These are phyloP conservation scores for Leptoxyphium fumago DNA, from an alignment of 2,329 filamentous ascomycete genomes.

Conservation along the genomic window DNA sequence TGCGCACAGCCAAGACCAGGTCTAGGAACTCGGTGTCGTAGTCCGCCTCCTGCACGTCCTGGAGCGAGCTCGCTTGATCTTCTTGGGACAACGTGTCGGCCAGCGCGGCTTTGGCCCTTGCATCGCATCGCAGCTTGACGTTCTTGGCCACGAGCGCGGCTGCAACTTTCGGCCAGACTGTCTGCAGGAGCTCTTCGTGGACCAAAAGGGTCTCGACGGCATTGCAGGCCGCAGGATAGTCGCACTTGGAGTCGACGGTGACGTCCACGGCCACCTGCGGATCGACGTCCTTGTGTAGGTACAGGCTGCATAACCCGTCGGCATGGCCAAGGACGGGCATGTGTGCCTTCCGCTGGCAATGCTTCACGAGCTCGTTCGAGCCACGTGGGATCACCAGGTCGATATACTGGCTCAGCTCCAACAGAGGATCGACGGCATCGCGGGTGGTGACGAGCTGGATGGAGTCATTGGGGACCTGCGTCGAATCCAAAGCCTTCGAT, in stretches of 20 bases:
- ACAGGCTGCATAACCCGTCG: constrained; percentile 80
- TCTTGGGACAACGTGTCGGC: constrained; percentile 29
- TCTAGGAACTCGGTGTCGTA: constrained; percentile 83
- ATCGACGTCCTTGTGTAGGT: constrained; percentile 68
- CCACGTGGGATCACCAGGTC: constrained; percentile 91
- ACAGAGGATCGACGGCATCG: constrained; percentile 77
- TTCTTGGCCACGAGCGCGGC: constrained; percentile 58
- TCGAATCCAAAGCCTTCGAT: constrained; percentile 56
- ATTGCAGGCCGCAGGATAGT: constrained; percentile 93
- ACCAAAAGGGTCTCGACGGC: constrained; percentile 83
- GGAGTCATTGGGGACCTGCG: constrained; percentile 67
- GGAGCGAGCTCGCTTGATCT: constrained; percentile 31
- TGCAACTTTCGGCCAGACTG: constrained; percentile 58
- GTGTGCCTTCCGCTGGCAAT: constrained; percentile 79
- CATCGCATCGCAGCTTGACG: constrained; percentile 72
- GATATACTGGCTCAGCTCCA: constrained; percentile 72
- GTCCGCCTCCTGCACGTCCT: constrained; percentile 54
- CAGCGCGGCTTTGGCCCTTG: constrained; percentile 50
- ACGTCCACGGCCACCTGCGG: constrained; percentile 56
- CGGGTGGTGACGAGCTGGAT: constrained; percentile 90
- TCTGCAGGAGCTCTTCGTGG: constrained; percentile 52
- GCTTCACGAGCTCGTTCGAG: constrained; percentile 76
- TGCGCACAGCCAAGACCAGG: constrained; percentile 70
- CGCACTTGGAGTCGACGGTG: constrained; percentile 80
- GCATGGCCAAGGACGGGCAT: constrained; percentile 95